Base-by-base conservation (phyloP, 2,329 filamentous ascomycete species). In the Aspergillus sergii region DNA sequence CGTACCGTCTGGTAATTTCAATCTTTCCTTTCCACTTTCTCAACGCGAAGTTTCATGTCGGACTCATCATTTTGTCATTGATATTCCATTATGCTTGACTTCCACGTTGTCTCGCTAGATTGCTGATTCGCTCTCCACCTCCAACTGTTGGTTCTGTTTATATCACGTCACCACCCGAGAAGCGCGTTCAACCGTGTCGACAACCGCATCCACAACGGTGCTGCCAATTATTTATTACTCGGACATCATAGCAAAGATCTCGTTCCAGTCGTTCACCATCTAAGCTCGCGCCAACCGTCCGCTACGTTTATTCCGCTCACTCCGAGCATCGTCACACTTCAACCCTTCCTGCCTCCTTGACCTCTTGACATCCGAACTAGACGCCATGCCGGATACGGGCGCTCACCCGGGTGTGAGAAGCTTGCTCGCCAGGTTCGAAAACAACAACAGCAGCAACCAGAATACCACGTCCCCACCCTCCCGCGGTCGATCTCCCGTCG, bases 341-440 rank as follows among this genome's bases (percentile, higher is more conserved):
- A 41, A 36, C 34, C 34, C 51, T 16, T 3, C 8, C 26, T 51
- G 26, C 6, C 26, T 21, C 30, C 16, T 48, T 11, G 32, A 36
- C 57, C 45, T 34, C 23, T 30, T 19, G 28, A 58, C 50, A 30
- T 51, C 57, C 39, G 26, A 56, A 36, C 45, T 34, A 59, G 41
- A 61, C 58, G 58, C 62, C 59, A 70, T 70, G 66, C 59, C 64
- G 32, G 69, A 71, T 32, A 68, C 64, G 48, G 68, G 64, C 30
- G 68, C 63, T 48, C 71, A 75, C 57, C 74, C 73, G 28, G 88
- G 86, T 73, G 89, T 92, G 73, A 89, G 85, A 80, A 91, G 91
- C 80, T 86, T 94, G 69, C 85, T 90, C 71, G 91, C 91, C 73
- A 92, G 91, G 85, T 93, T 93, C 76, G 91, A 94, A 83, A 91